Evolutionary conservation across 805 yeast genomes (phyloP).

Genomic region (Pichia cabralensis): DNA sequence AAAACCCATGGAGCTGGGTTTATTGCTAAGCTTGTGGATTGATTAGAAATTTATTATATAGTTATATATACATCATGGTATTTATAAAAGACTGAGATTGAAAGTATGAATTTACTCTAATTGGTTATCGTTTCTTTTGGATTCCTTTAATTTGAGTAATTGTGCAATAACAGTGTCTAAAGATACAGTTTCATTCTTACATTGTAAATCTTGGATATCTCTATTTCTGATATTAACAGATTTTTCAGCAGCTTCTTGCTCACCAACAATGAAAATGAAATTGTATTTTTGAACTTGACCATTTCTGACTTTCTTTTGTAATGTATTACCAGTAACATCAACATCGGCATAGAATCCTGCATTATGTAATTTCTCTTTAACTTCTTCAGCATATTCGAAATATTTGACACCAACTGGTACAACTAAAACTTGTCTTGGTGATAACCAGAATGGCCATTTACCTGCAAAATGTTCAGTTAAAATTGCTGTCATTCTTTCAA

Average conservation of each 20-base stretch:
- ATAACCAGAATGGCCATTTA: conserved; percentile 99
- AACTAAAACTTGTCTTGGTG: conserved; percentile 96
- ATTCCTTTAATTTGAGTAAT: conserved; percentile 56
- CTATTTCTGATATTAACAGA: conserved; percentile 95
- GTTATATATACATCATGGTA: no score
- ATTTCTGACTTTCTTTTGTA: conserved; percentile 95
- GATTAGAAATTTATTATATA: no score
- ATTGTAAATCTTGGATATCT: conserved; percentile 87
- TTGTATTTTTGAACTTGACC: conserved; percentile 93
- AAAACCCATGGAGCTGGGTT: no score
- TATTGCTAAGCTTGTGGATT: no score
- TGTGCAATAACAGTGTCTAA: conserved; percentile 65
- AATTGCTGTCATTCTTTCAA: conserved; percentile 98
- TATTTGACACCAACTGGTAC: conserved; percentile 96
- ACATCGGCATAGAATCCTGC: conserved; percentile 87
- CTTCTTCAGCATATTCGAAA: conserved; percentile 79
- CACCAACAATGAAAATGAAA: conserved; percentile 95
- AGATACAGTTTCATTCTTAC: conserved; percentile 75
- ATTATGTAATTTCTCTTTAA: conserved; percentile 56
- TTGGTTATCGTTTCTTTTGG: conserved; percentile 65
- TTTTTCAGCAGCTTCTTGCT: conserved; percentile 69
- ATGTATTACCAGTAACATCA: conserved; percentile 89
- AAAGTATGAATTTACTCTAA: conserved; percentile 14
- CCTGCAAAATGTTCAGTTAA: conserved; percentile 98
- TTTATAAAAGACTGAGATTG: background rate